Conservation (phyloP, 2,329 filamentous ascomycete genomes). For the Diaporthe sp. region DNA sequence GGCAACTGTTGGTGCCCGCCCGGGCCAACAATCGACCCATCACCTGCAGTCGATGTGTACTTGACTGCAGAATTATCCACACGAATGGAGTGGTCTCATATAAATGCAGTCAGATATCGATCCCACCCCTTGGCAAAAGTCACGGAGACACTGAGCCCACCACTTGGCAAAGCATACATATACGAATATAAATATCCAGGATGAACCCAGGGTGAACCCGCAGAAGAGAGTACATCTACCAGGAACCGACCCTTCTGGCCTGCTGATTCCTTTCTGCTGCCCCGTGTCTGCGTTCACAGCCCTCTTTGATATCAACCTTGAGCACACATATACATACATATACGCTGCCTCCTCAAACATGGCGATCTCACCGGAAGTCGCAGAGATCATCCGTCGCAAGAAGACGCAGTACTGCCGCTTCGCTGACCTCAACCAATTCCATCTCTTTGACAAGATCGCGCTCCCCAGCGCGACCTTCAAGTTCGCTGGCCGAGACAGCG, state of each 20-base stretch:
- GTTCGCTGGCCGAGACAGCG: constrained; percentile 34
- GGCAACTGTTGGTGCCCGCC: background rate
- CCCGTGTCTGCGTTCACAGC: background rate
- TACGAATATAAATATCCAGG: background rate
- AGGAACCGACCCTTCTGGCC: background rate
- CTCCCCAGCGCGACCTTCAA: constrained; percentile 44
- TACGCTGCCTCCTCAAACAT: background rate
- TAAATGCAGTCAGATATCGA: background rate
- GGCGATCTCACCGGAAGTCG: constrained; percentile 43
- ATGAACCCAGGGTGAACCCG: too few species aligned
- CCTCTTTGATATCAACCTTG: background rate
- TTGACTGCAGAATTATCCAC: background rate
- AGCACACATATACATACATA: background rate
- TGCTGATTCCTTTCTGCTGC: background rate
- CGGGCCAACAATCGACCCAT: background rate
- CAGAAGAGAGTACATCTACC: too few species aligned
- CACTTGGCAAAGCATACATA: background rate
- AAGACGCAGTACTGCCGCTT: constrained; percentile 47
- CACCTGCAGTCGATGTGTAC: background rate
- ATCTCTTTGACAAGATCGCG: constrained; percentile 45
- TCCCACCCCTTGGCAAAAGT: background rate
- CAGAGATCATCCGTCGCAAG: constrained; percentile 46
- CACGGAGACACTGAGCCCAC: background rate
- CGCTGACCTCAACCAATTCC: constrained; percentile 47
- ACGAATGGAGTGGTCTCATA: background rate